phyloP scores from a whole-genome alignment of 2,329 filamentous ascomycete genomes.

The Trichoderma sp. region DNA sequence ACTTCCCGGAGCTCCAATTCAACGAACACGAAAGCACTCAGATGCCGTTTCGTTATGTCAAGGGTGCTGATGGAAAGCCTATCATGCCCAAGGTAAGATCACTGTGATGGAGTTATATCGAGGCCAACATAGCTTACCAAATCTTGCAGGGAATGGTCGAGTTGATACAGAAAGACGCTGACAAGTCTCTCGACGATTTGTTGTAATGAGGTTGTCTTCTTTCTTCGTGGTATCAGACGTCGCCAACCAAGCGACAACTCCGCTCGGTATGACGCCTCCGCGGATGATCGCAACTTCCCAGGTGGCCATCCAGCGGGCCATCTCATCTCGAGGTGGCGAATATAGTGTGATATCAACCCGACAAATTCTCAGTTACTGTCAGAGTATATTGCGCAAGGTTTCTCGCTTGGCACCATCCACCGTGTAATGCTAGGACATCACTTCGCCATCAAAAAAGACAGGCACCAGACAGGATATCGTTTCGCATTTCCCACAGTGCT shows the following conservation, averaged over 20 bases:
- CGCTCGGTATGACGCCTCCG: background rate
- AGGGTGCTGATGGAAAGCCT: conserved; percentile 70
- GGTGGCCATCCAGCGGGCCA: background rate
- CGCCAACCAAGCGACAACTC: background rate
- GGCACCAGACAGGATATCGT: background rate
- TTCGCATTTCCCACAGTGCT: background rate
- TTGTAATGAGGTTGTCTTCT: conserved; percentile 52
- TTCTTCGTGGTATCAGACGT: background rate
- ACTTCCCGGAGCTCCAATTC: conserved; percentile 87
- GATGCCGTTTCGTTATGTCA: conserved; percentile 98
- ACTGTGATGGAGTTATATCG: no score
- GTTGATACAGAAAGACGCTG: conserved; percentile 88
- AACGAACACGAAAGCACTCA: conserved; percentile 91
- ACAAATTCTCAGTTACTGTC: background rate
- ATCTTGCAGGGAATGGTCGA: conserved; percentile 81
- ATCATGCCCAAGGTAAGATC: conserved; percentile 83
- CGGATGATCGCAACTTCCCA: background rate
- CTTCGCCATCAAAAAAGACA: background rate
- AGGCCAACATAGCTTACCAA: conserved; percentile 33
- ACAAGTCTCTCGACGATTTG: conserved; percentile 87
- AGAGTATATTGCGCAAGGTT: background rate
- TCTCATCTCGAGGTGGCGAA: background rate
- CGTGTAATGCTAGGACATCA: background rate
- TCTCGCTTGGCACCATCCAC: background rate
- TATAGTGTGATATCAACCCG: background rate